phyloP scores from a whole-genome alignment of 2,329 filamentous ascomycete genomes.

The Stemphylium lycopersici region DNA sequence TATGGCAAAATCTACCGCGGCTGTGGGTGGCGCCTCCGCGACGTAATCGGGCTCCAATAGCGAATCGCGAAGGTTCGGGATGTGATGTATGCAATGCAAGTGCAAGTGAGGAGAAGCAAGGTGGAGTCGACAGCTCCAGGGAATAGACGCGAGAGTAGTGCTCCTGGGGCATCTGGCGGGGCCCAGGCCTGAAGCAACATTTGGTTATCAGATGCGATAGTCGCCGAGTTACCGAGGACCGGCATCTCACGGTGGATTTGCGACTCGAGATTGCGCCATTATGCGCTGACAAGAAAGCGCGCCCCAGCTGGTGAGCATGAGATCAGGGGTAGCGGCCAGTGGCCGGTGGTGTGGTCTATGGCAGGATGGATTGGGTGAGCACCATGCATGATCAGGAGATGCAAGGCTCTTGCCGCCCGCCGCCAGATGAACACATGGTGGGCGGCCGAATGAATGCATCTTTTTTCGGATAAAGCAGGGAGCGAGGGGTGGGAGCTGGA shows the following conservation, averaged over 20 bases:
- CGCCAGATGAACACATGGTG: not conserved
- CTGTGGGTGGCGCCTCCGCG: constrained; percentile 8
- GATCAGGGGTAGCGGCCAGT: not conserved
- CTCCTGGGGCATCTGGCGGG: not conserved
- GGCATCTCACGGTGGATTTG: constrained; percentile 3
- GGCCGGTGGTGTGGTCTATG: not conserved
- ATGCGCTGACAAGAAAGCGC: constrained; percentile 8
- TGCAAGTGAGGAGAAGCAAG: constrained; percentile 5
- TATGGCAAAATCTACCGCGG: not conserved
- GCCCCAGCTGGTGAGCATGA: not conserved
- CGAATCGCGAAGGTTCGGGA: not conserved
- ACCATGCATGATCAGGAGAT: constrained; percentile 6
- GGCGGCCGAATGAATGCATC: not conserved
- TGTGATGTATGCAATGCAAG: not conserved
- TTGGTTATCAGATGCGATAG: constrained; percentile 19
- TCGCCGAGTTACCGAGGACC: constrained; percentile 6
- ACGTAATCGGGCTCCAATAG: constrained; percentile 6
- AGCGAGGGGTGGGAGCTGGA: not conserved
- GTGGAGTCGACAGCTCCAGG: not conserved
- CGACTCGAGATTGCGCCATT: constrained; percentile 3
- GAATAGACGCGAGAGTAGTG: not conserved
- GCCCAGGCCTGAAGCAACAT: not conserved
- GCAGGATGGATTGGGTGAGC: not conserved
- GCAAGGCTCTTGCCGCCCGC: not conserved
- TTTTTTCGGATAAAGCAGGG: constrained; percentile 16